These are phyloP conservation scores for Geranium brycei DNA, from an alignment of 345 rosid genomes.

Conservation along the genomic window DNA sequence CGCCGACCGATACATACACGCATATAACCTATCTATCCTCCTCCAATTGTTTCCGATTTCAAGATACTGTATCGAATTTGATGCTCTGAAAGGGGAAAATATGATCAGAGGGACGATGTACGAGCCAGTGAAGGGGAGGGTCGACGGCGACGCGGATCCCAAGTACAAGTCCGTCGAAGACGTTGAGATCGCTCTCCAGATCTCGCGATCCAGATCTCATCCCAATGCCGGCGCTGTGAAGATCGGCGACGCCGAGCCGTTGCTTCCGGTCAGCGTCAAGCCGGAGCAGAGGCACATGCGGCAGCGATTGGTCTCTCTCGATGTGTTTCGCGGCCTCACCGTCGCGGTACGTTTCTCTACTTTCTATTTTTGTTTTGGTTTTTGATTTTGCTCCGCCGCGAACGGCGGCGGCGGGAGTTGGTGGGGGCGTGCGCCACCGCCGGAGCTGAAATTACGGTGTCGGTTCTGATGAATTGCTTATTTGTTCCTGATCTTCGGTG, in stretches of 20 bases:
- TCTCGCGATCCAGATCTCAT: neutral
- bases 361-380: neutral
- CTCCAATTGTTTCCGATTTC: too few species aligned
- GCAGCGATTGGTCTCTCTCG: slow-evolving; percentile 46
- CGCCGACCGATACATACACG: too few species aligned
- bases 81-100: neutral
- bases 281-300: slow-evolving; percentile 4
- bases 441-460: too few species aligned
- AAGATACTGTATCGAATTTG: neutral
- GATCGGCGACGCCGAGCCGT: neutral
- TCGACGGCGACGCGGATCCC: neutral
- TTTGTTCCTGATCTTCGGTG: too few species aligned
- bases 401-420: neutral
- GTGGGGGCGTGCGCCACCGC: too few species aligned
- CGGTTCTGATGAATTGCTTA: too few species aligned
- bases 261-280: neutral
- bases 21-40: too few species aligned
- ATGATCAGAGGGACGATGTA: neutral
- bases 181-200: slow-evolving; percentile 1
- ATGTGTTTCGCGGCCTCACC: slow-evolving; percentile 66
- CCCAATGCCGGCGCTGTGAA: neutral
- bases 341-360: slow-evolving; percentile 29
- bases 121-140: neutral
- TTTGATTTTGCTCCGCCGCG: neutral
- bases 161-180: neutral